Evolutionary conservation across 2,329 filamentous ascomycete species (phyloP).

Genomic region (Hymenoscyphus albidus): DNA sequence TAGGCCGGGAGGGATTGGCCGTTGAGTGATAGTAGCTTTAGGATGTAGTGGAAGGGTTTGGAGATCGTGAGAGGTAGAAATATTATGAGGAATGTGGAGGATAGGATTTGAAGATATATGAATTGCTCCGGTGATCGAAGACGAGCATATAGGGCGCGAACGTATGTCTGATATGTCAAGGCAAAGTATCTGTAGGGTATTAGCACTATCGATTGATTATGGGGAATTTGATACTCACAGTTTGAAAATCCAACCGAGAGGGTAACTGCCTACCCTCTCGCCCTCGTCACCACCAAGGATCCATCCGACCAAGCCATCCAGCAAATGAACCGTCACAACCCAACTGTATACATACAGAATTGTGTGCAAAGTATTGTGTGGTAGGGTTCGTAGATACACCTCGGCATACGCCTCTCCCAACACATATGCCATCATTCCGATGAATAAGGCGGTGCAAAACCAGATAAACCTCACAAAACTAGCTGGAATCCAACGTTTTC

Average conservation of each 20-base stretch:
- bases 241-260: slow-evolving; percentile 68
- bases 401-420: slow-evolving; percentile 67
- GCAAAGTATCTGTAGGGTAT: slow-evolving; percentile 49
- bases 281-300: slow-evolving; percentile 63
- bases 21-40: slow-evolving; percentile 52
- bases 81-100: slow-evolving; percentile 59
- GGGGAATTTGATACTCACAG: slow-evolving; percentile 46
- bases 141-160: slow-evolving; percentile 64
- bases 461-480: slow-evolving; percentile 67
- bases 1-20: slow-evolving; percentile 59
- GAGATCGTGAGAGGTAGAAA: slow-evolving; percentile 63
- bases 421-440: slow-evolving; percentile 62
- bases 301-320: slow-evolving; percentile 63
- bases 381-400: slow-evolving; percentile 63
- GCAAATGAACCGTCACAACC: slow-evolving; percentile 61
- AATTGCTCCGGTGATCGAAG: slow-evolving; percentile 63
- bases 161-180: slow-evolving; percentile 68
- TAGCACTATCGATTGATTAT: slow-evolving; percentile 8
- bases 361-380: slow-evolving; percentile 62
- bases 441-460: slow-evolving; percentile 62
- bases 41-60: slow-evolving; percentile 50
- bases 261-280: slow-evolving; percentile 64
- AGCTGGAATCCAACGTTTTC: slow-evolving; percentile 53
- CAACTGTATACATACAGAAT: slow-evolving; percentile 68
- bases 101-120: slow-evolving; percentile 60